Evolutionary conservation across 495 filamentous ascomycete genomes (phyloP), one percentile per base, ranked within the genome.

Genomic region (Evernia prunastri): DNA sequence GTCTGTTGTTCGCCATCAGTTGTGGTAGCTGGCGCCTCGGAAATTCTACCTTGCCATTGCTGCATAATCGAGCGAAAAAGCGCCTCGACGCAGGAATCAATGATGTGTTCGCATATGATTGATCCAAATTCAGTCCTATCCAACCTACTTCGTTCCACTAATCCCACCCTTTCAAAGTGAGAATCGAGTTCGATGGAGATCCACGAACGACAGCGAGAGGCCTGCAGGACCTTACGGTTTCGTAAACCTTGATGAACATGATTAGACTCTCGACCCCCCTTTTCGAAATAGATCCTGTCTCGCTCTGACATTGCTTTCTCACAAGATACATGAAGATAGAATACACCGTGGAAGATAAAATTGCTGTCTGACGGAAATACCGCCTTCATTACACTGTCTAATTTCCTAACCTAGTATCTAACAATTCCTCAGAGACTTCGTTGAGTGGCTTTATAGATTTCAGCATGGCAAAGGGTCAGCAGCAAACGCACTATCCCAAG

Each of bases 381-480:
- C 56, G 33, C 23, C 36, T 58, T 35, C 31, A 58, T 37, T 36
- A 36, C 56, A 20, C 20, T 37, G 18, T 58, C 56, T 37, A 25
- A 58, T 36, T 35, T 58, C 56, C 17, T 43, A 20, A 43, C 17
- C 8, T 12, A 43, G 17, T 5, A 20, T 43, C 8, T 43, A 43
- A 43, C 40, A 43, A 18, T 43, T 43, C 15, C 18, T 43, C 40
- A 18, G 18, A 43, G 40, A 18, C 40, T 43, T 43, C 40, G 40
- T 43, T 43, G 40, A 43, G 13, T 43, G 40, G 8, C 40, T 43
- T 43, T 20, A 85, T n/a, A n/a, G n/a, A n/a, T n/a, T n/a, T n/a
- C n/a, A n/a, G n/a, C n/a, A n/a, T n/a, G 17, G 15, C 17, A 43
- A 43, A 43, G 8, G 40, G 40, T 43, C 18, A 20, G 40, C 40